These are phyloP conservation scores for Picochlorum sp. DNA, from an alignment of 139 green algal genomes.

Conservation along the genomic window DNA sequence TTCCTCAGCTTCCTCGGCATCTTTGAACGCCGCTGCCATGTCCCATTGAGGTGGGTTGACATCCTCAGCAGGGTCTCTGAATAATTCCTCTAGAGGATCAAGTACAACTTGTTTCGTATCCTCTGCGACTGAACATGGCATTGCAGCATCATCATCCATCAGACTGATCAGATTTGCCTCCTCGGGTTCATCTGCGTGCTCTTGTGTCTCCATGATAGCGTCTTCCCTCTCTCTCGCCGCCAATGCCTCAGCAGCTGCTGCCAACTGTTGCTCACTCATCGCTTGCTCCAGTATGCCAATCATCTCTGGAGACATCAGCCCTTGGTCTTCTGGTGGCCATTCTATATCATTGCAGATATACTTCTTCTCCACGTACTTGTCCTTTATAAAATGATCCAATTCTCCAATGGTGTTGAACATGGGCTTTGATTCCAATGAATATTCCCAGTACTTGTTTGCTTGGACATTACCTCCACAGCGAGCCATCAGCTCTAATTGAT, in stretches of 20 bases:
- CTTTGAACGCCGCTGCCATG: neutral
- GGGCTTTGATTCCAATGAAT: constrained; percentile 27
- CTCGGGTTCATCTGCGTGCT: neutral
- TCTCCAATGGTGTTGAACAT: constrained; percentile 13
- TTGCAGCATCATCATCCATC: constrained; percentile 10
- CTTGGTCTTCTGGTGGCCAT: constrained; percentile 16
- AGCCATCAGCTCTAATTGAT: constrained; percentile 48
- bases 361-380: constrained; percentile 29
- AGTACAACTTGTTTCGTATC: too few relatives aligned
- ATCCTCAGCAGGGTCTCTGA: too few relatives aligned
- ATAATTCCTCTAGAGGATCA: too few relatives aligned
- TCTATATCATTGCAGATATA: neutral
- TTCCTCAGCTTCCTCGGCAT: neutral
- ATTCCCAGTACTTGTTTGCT: constrained; percentile 45
- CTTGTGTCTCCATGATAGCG: neutral
- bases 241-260: neutral
- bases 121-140: too few relatives aligned
- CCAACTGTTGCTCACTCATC: neutral
- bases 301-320: neutral
- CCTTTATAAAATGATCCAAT: constrained; percentile 37
- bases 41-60: neutral
- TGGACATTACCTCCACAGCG: constrained; percentile 57
- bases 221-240: constrained; percentile 1
- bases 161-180: constrained; percentile 14
- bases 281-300: neutral